phyloP scores from a whole-genome alignment of 2,329 filamentous ascomycete species.

The Orbilia blumenaviensis region DNA sequence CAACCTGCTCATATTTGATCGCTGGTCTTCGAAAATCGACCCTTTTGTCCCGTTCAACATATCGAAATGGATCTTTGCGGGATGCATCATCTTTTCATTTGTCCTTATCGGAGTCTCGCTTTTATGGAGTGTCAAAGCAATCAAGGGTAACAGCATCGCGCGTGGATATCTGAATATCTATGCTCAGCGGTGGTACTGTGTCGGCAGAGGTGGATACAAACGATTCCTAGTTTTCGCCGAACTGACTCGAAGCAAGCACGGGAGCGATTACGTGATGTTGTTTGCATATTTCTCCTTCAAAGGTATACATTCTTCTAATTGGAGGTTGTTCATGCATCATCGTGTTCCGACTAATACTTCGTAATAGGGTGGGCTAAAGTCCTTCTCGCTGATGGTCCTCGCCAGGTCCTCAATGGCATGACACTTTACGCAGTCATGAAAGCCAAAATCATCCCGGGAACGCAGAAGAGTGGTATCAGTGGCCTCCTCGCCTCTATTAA shows the following conservation, averaged over 20 bases:
- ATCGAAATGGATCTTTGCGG: slow-evolving; percentile 93
- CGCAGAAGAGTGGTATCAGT: slow-evolving; percentile 63
- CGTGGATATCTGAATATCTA: slow-evolving; percentile 91
- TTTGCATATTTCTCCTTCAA: slow-evolving; percentile 88
- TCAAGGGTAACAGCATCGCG: slow-evolving; percentile 83
- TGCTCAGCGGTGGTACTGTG: slow-evolving; percentile 83
- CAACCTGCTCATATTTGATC: slow-evolving; percentile 86
- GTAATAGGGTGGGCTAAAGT: slow-evolving; percentile 83
- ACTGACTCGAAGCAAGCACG: slow-evolving; percentile 89
- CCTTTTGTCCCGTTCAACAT: slow-evolving; percentile 79
- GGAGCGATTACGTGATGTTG: slow-evolving; percentile 85
- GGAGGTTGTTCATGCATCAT: too few relatives aligned
- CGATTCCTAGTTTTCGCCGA: slow-evolving; percentile 92
- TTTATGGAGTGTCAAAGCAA: slow-evolving; percentile 79
- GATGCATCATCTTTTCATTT: slow-evolving; percentile 90
- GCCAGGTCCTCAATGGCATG: slow-evolving; percentile 87
- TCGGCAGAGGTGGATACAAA: slow-evolving; percentile 80
- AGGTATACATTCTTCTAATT: too few relatives aligned
- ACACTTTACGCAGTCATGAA: slow-evolving; percentile 86
- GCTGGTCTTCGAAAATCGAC: slow-evolving; percentile 84
- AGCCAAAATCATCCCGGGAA: slow-evolving; percentile 74
- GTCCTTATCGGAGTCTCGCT: slow-evolving; percentile 82
- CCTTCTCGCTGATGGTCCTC: slow-evolving; percentile 88
- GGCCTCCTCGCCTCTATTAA: slow-evolving; percentile 58
- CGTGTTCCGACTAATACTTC: background rate